These are phyloP conservation scores for Beta vulgaris DNA, from an alignment of 148 eudicot species.

Conservation along the genomic window DNA sequence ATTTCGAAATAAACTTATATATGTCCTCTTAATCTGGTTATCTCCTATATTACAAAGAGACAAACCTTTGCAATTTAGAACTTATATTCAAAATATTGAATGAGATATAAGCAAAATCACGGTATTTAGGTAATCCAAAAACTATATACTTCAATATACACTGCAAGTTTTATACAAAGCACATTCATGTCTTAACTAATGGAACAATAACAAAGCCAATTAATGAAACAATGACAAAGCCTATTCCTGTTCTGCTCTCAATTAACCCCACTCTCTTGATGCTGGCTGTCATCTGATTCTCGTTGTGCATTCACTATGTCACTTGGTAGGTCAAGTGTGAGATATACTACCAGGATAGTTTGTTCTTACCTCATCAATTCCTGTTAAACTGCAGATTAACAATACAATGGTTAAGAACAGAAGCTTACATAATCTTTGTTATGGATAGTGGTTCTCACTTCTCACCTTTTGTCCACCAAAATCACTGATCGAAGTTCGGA, in stretches of 20 bases:
- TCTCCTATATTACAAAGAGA: too few relatives aligned
- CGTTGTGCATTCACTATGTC: conserved; percentile 22
- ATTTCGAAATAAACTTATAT: too few relatives aligned
- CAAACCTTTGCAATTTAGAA: too few relatives aligned
- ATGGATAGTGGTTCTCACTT: background rate
- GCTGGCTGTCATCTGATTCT: background rate
- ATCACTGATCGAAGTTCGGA: conserved; percentile 75
- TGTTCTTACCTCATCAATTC: conserved; percentile 16
- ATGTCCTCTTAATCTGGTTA: too few relatives aligned
- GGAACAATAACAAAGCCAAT: background rate
- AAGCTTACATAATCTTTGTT: too few relatives aligned
- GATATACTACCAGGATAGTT: conserved; percentile 51
- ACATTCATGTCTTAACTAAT: background rate
- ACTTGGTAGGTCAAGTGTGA: conserved; percentile 40
- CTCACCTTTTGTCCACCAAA: conserved; percentile 58
- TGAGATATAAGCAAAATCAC: background rate
- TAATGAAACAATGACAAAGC: background rate
- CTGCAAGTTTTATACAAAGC: background rate
- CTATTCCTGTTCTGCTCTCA: background rate
- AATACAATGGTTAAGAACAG: background rate
- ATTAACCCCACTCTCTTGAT: background rate
- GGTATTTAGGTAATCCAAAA: background rate
- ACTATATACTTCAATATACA: background rate
- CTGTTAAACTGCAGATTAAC: conserved; percentile 1
- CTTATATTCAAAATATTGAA: background rate